phyloP scores from a whole-genome alignment of 2,329 filamentous ascomycete species.

The Paradendryphiella salina region DNA sequence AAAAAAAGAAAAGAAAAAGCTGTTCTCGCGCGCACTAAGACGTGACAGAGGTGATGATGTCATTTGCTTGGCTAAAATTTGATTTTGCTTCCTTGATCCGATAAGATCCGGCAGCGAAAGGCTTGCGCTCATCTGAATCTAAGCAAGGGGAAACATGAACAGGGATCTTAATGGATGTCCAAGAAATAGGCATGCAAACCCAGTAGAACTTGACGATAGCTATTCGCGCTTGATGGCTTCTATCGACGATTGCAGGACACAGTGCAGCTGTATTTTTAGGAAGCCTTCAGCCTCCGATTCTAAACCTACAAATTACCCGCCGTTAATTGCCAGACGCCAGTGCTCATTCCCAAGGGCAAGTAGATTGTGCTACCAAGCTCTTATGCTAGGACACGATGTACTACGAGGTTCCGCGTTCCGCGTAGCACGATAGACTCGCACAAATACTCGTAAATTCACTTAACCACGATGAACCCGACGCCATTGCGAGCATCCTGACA shows the following conservation, averaged over 20 bases:
- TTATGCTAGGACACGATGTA: slow-evolving; percentile 29
- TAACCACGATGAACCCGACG: slow-evolving; percentile 62
- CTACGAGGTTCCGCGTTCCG: slow-evolving; percentile 16
- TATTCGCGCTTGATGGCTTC: background rate
- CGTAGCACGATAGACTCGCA: slow-evolving; percentile 33
- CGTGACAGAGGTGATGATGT: background rate
- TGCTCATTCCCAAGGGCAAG: background rate
- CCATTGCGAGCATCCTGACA: slow-evolving; percentile 61
- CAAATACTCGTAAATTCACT: slow-evolving; percentile 49
- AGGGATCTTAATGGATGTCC: slow-evolving; percentile 11
- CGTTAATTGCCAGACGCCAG: slow-evolving; percentile 17
- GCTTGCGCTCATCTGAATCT: slow-evolving; percentile 11
- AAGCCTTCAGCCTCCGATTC: slow-evolving; percentile 6
- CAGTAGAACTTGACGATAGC: background rate
- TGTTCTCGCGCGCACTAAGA: no score
- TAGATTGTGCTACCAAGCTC: slow-evolving; percentile 6
- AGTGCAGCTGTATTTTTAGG: background rate
- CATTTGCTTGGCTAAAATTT: background rate
- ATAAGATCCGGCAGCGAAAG: slow-evolving; percentile 11
- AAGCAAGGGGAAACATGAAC: slow-evolving; percentile 15
- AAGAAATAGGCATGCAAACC: slow-evolving; percentile 4
- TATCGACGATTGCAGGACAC: background rate
- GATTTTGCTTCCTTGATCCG: slow-evolving; percentile 17
- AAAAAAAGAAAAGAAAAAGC: no score
- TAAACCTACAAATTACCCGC: slow-evolving; percentile 14